A percentile compares a stretch with the other conserved stretches of the same genome.
Conservation (phyloP, 2,329 filamentous ascomycete species). For the Aspergillus sp. region DNA sequence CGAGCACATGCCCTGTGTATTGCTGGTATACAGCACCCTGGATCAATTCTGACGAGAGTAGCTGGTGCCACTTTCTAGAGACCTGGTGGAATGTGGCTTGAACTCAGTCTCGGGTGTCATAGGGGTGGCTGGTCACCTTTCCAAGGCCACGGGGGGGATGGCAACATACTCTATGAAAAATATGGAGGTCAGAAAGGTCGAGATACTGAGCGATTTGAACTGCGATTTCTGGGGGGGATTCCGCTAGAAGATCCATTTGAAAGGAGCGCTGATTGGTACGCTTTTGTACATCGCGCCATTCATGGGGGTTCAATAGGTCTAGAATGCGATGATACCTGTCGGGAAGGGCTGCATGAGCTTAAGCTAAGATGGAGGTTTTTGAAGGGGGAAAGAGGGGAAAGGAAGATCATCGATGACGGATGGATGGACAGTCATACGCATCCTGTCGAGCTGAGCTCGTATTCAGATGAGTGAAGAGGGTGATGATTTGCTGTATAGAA, state of each 20-base stretch:
- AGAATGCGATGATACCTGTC: constrained; percentile 33
- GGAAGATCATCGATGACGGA: background rate
- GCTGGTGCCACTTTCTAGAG: constrained; percentile 34
- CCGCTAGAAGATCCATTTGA: constrained; percentile 36
- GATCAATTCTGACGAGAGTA: constrained; percentile 31
- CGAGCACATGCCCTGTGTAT: constrained; percentile 15
- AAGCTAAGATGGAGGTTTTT: background rate
- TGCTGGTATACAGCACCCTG: constrained; percentile 21
- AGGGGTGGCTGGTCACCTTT: background rate
- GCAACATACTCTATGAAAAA: constrained; percentile 31
- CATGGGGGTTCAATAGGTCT: constrained; percentile 27
- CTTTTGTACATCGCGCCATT: constrained; percentile 35
- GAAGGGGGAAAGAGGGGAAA: background rate
- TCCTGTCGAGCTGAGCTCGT: constrained; percentile 25
- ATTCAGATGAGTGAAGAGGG: constrained; percentile 25
- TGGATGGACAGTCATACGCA: constrained; percentile 15
- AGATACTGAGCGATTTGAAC: constrained; percentile 30
- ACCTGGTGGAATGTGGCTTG: constrained; percentile 26
- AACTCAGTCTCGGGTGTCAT: background rate
- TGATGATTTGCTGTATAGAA: constrained; percentile 16
- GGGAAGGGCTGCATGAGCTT: background rate
- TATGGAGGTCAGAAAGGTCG: constrained; percentile 30
- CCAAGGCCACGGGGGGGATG: background rate
- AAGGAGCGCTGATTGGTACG: constrained; percentile 26
- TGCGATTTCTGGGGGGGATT: constrained; percentile 37